Base-by-base conservation (phyloP, 257 asterid genomes). In the Nicotiana sylvestris region DNA sequence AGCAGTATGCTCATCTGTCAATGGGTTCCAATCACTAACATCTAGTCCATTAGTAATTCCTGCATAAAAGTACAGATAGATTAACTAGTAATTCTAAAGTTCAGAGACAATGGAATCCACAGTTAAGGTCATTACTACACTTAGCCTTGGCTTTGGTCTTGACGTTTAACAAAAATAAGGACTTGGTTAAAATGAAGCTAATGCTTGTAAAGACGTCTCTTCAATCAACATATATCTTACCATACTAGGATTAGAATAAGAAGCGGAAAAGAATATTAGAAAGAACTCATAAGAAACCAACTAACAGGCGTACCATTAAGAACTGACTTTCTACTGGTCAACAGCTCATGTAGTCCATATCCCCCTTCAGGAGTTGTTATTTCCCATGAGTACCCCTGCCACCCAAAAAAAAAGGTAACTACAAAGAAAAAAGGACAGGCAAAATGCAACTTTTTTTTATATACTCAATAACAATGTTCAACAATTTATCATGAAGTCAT, bases 341-440 rank as follows among this genome's bases (percentile, higher is more conserved):
- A 84, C 62, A 96, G 92, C 86, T 90, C 93, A 7, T 96, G 89
- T 53, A 96, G 82, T 78, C 99, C 99, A 76, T 91, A 88, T 84
- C 98, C 99, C 84, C 99, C 99, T 87, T 94, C 98, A 37, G 95
- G 93, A 61, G 98, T 94, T 32, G 98, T 96, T 90, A 96, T 91
- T 88, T 96, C 99, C 97, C 94, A 86, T 30, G 99, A 85, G 86
- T 96, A 96, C 81, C 99, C 99, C 99, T 96, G 92, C 78, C 85
- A 85, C 69, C 85, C 82, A 25, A 86, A 86, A 27, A 51, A 39
- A 76, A 21, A 25, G 25, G 35, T 21, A 43, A 29, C 46, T 51
- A 76, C 9, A 76, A 29, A 2, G 13, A 51, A 27, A 51, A 21
- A 60, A 74, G 3, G 64, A 16, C 4, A 27, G 27, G 62, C 53